Base-by-base conservation (phyloP, 306 rosid species). In the Prunus kanzakura region DNA sequence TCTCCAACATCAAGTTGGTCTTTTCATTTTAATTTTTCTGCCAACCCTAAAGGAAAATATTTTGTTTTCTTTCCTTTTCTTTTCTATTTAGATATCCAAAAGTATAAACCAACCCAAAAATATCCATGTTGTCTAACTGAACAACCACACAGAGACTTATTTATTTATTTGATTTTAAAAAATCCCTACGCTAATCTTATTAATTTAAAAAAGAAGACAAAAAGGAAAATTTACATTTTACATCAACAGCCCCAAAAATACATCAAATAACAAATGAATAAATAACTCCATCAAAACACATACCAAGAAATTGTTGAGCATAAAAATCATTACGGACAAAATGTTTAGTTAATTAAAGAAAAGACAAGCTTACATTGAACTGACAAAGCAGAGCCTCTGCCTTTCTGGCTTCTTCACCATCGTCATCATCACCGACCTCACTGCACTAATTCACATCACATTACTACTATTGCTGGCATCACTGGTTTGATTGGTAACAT, bases 371-470 rank as follows among this genome's bases (percentile, higher is more conserved):
- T 78, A 90, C 96, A 52, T 64, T 82, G 79, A 80, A 63, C 60
- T 72, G 85, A 57, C 89, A 92, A 0, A 82, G 50, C 29, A 84
- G 84, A 75, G 78, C 52, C 79, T 69, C 79, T 47, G 83, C 86
- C 54, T 79, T 76, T 1, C 65, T 51, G n/a, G 67, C 79, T 77
- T 78, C 78, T 29, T 54, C 78, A 2, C 72, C 84, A 16, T 76
- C 84, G 63, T 78, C 90, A 32, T 78, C 88, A 22, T 11, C 58
- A 1, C 13, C 14, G 61, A 16, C 73, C 82, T 89, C 83, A 1
- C 97, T 95, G 95, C 70, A 76, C 60, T 79, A 29, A 30, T 80
- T 51, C 9, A 3, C 56, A 76, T 20, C 66, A 12, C 29, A 27
- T 27, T 27, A 27, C 29, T 27, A 27, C 29, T 27, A 27, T 27